Percentiles rank a stretch among this genome's conserved stretches.
Conservation (phyloP, 345 rosid species). For the Pseudoturritis turrita region DNA sequence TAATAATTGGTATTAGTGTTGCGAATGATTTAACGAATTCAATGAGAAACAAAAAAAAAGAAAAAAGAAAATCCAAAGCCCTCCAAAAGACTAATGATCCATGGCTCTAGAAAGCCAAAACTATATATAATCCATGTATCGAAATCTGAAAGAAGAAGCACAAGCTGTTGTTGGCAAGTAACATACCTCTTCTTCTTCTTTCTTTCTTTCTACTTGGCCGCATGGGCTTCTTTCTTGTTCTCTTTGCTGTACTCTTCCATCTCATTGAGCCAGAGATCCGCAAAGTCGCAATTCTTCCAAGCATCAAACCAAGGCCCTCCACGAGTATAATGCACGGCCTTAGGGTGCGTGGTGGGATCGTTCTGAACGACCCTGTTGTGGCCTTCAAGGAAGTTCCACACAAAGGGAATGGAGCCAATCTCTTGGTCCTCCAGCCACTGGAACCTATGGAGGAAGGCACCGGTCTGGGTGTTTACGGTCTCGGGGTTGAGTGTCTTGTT, state of each 20-base stretch:
- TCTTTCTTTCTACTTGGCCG: not conserved
- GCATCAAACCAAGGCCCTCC: slow-evolving; percentile 99
- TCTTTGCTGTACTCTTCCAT: slow-evolving; percentile 52
- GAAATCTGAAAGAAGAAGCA: not conserved
- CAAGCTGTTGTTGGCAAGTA: not conserved
- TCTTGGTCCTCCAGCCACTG: slow-evolving; percentile 93
- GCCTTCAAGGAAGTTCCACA: slow-evolving; percentile 97
- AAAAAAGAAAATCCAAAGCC: not conserved
- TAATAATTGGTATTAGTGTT: not conserved
- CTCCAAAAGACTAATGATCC: not conserved
- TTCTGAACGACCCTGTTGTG: slow-evolving; percentile 70
- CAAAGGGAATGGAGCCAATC: slow-evolving; percentile 78
- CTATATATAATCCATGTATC: not conserved
- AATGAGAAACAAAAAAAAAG: not conserved
- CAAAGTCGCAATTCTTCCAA: slow-evolving; percentile 91
- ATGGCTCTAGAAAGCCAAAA: slow-evolving; percentile 17
- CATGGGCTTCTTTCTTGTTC: slow-evolving; percentile 14
- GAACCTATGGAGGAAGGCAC: slow-evolving; percentile 93
- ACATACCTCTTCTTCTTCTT: slow-evolving; percentile 1
- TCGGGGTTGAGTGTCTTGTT: slow-evolving; percentile 70
- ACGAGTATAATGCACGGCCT: slow-evolving; percentile 86
- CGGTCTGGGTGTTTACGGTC: slow-evolving; percentile 63
- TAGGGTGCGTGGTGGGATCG: slow-evolving; percentile 59
- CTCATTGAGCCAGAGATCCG: slow-evolving; percentile 83
- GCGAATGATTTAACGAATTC: not conserved